Conservation (phyloP, 192 early-diverging fungal species). For the Helicostylum pulchrum region DNA sequence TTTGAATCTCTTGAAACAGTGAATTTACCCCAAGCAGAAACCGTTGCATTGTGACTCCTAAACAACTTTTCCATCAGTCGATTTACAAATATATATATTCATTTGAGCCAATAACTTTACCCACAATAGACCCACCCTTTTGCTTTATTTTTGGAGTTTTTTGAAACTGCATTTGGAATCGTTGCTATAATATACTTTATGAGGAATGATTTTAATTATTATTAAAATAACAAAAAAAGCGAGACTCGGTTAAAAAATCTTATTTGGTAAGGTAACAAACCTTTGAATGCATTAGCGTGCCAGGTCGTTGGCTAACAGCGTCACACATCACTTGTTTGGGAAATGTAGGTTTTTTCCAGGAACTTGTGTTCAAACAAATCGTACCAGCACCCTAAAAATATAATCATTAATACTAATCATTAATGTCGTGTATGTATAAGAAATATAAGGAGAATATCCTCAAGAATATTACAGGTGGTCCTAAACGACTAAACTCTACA, state of each 20-base stretch:
- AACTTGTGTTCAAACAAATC: slow-evolving; percentile 28
- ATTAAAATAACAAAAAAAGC: slow-evolving; percentile 7
- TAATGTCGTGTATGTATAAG: not conserved
- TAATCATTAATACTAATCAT: not conserved
- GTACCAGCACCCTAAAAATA: slow-evolving; percentile 33
- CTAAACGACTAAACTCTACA: slow-evolving; percentile 32
- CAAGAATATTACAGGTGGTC: slow-evolving; percentile 15
- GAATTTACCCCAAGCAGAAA: slow-evolving; percentile 32
- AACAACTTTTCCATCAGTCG: not conserved
- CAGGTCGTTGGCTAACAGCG: slow-evolving; percentile 30
- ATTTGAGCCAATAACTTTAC: slow-evolving; percentile 12
- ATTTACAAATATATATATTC: not conserved
- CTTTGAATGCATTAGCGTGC: slow-evolving; percentile 41
- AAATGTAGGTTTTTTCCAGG: slow-evolving; percentile 34
- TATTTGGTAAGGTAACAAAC: slow-evolving; percentile 16
- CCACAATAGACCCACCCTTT: slow-evolving; percentile 36
- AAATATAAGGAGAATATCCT: not conserved
- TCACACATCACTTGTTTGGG: slow-evolving; percentile 32
- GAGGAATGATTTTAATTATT: too few relatives aligned
- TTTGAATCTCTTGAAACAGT: slow-evolving; percentile 10
- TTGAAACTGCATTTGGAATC: not conserved
- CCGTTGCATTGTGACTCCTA: slow-evolving; percentile 35
- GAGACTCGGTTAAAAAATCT: not conserved
- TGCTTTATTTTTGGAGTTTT: not conserved
- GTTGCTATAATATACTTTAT: slow-evolving; percentile 34